phyloP scores from a whole-genome alignment of 2,329 filamentous ascomycete species.

The Penicillium glabrum region DNA sequence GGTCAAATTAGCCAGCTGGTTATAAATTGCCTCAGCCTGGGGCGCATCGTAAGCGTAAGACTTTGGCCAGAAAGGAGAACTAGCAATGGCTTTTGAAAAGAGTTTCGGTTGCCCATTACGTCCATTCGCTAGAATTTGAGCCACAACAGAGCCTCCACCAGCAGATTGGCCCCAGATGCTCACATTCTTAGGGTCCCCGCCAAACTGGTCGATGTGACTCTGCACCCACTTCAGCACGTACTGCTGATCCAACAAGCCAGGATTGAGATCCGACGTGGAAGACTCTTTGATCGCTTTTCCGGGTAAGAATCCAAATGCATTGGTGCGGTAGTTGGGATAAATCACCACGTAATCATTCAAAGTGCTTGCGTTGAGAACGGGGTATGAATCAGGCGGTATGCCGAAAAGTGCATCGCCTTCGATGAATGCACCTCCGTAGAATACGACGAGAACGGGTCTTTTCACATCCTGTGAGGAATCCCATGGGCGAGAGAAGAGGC shows the following conservation, averaged over 20 bases:
- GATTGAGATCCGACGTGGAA: slow-evolving; percentile 50
- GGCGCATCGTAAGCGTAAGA: slow-evolving; percentile 54
- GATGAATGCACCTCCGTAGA: slow-evolving; percentile 64
- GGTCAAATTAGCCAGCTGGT: slow-evolving; percentile 46
- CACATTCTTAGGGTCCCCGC: slow-evolving; percentile 53
- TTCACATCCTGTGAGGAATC: slow-evolving; percentile 28
- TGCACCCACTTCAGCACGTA: slow-evolving; percentile 56
- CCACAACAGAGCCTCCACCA: slow-evolving; percentile 48
- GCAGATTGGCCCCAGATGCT: slow-evolving; percentile 59
- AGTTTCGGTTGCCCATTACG: slow-evolving; percentile 44
- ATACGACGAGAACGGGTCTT: slow-evolving; percentile 60
- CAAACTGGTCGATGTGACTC: slow-evolving; percentile 53
- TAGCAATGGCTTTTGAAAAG: slow-evolving; percentile 53
- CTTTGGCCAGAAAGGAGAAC: slow-evolving; percentile 61
- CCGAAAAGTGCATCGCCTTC: slow-evolving; percentile 56
- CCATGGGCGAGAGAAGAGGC: slow-evolving; percentile 62
- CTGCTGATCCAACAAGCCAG: slow-evolving; percentile 54
- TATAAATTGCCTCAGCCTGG: slow-evolving; percentile 54
- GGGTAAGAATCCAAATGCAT: slow-evolving; percentile 58
- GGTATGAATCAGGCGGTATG: slow-evolving; percentile 58
- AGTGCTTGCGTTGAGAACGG: slow-evolving; percentile 56
- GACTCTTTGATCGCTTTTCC: slow-evolving; percentile 49
- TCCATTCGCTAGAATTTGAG: slow-evolving; percentile 49
- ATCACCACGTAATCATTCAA: slow-evolving; percentile 54
- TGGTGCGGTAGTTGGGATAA: slow-evolving; percentile 57